Percentiles rank a stretch among this genome's conserved stretches.
Conservation (phyloP, 257 asterid genomes). For the Leonotis leonurus region DNA sequence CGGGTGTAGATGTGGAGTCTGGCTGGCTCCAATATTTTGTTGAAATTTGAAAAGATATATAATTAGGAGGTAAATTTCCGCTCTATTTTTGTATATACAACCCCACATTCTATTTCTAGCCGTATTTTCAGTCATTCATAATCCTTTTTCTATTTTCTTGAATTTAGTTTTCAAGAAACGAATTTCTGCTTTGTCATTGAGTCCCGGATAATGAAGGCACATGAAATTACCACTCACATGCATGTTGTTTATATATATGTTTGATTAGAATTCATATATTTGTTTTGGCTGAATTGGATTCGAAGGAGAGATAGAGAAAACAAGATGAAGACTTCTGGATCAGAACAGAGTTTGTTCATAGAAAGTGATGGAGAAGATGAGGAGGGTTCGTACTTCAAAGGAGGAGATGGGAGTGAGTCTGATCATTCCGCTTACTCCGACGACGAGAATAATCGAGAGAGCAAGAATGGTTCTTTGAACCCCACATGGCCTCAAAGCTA, state of each 20-base stretch:
- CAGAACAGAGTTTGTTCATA: conserved; percentile 67
- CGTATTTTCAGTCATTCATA: conserved; percentile 8
- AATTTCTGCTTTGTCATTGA: conserved; percentile 6
- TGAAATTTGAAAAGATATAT: neutral
- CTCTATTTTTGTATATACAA: conserved; percentile 11
- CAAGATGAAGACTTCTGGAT: conserved; percentile 62
- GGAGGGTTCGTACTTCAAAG: conserved; percentile 35
- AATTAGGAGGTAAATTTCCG: too few relatives aligned
- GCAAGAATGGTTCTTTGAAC: conserved; percentile 33
- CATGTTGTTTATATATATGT: neutral
- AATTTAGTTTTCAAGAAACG: conserved; percentile 7
- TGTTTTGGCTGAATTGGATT: conserved; percentile 9
- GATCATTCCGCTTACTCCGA: conserved; percentile 48
- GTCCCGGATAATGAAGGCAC: neutral
- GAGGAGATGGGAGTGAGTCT: conserved; percentile 47
- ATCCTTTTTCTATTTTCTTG: neutral
- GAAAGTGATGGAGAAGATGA: conserved; percentile 85
- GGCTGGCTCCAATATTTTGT: too few relatives aligned
- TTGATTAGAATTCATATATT: neutral
- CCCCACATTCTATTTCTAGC: conserved; percentile 12
- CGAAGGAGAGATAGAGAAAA: too few relatives aligned
- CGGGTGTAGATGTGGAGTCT: conserved; percentile 9
- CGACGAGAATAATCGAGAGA: conserved; percentile 27
- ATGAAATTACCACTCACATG: too few relatives aligned
- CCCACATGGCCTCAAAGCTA: conserved; percentile 94